A percentile compares a stretch with the other conserved stretches of the same genome.
Conservation (phyloP, 2,329 filamentous ascomycete genomes). For the Penicillium sp. region DNA sequence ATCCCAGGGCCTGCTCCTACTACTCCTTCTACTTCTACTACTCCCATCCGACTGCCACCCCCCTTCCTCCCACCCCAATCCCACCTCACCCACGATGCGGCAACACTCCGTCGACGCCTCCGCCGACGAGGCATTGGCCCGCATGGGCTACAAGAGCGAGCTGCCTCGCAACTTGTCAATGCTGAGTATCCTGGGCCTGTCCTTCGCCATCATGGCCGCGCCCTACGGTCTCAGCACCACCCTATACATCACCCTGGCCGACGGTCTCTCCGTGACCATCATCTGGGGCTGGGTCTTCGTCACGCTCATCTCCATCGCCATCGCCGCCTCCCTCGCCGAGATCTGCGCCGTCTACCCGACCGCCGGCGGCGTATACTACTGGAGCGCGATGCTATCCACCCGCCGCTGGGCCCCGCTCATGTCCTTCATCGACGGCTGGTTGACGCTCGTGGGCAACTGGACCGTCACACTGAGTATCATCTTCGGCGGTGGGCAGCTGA, state of each 20-base stretch:
- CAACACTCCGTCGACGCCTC: conserved; percentile 31
- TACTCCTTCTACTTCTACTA: neutral
- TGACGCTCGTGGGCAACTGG: conserved; percentile 74
- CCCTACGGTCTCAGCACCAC: conserved; percentile 70
- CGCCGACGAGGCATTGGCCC: conserved; percentile 63
- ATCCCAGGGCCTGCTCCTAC: neutral
- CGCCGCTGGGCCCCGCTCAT: conserved; percentile 67
- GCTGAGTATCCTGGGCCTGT: conserved; percentile 69
- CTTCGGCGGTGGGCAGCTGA: conserved; percentile 71
- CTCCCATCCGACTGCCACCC: neutral
- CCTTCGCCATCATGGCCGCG: conserved; percentile 75
- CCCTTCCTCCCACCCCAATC: too few relatives aligned
- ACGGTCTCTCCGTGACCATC: conserved; percentile 69
- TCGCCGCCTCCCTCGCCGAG: conserved; percentile 68
- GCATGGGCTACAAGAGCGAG: conserved; percentile 69
- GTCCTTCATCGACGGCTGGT: conserved; percentile 70
- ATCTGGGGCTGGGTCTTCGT: conserved; percentile 71
- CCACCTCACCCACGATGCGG: conserved; percentile 21
- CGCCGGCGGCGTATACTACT: conserved; percentile 71
- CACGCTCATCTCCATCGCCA: conserved; percentile 63
- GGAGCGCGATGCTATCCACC: conserved; percentile 68
- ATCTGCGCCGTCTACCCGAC: conserved; percentile 71
- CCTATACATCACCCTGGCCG: conserved; percentile 66
- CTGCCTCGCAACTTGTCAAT: conserved; percentile 68
- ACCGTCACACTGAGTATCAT: conserved; percentile 68